These are phyloP conservation scores for Tolypocladium paradoxum DNA, from an alignment of 2,329 filamentous ascomycete species.

Conservation along the genomic window DNA sequence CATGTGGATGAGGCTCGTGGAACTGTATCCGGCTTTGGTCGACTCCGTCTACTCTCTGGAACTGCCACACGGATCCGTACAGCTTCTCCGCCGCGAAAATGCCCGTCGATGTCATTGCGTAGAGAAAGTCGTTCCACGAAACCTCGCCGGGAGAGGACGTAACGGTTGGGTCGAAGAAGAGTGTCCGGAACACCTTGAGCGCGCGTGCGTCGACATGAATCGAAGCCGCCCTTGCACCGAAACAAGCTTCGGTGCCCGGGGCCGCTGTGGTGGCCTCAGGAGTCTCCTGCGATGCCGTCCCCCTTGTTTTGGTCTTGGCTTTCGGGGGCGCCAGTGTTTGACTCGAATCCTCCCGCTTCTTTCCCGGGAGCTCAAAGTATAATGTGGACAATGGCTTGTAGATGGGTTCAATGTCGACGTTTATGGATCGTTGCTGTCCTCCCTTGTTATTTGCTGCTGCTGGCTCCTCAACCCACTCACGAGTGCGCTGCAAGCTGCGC, in stretches of 20 bases:
- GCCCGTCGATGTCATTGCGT: slow-evolving; percentile 37
- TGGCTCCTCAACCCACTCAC: slow-evolving; percentile 35
- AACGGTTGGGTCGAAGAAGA: slow-evolving; percentile 29
- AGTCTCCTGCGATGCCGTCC: background rate
- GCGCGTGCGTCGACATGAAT: slow-evolving; percentile 19
- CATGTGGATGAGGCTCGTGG: slow-evolving; percentile 46
- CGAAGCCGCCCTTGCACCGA: background rate
- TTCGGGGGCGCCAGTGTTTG: slow-evolving; percentile 3
- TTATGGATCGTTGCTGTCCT: background rate
- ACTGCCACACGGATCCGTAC: slow-evolving; percentile 52
- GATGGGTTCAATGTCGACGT: background rate
- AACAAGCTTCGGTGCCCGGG: background rate
- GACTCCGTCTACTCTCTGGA: slow-evolving; percentile 30
- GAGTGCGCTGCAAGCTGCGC: slow-evolving; percentile 33
- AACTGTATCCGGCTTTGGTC: slow-evolving; percentile 43
- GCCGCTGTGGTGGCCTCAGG: background rate
- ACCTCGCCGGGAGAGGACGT: slow-evolving; percentile 35
- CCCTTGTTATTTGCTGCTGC: slow-evolving; percentile 1
- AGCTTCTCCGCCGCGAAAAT: slow-evolving; percentile 41
- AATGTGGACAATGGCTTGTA: slow-evolving; percentile 14
- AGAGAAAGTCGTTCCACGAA: slow-evolving; percentile 41
- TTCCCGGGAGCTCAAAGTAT: slow-evolving; percentile 4
- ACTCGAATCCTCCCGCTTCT: background rate
- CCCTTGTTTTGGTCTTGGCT: slow-evolving; percentile 11
- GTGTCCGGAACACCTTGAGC: slow-evolving; percentile 22